Base-by-base conservation (phyloP, 2,329 filamentous ascomycete genomes). In the Calonectria hongkongensis region DNA sequence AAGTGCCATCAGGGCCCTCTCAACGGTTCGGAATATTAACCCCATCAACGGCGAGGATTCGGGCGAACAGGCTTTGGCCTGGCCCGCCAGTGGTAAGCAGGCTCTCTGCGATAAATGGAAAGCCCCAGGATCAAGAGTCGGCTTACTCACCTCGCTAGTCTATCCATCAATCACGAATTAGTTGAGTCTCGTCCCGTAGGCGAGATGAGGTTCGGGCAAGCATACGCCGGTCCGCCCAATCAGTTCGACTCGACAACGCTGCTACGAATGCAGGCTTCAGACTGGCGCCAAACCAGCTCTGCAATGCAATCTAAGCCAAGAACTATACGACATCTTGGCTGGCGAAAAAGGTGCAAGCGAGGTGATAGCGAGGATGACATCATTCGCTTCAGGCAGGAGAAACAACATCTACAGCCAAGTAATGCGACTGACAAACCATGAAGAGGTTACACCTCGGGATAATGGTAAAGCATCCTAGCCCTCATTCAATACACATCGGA, bases 1-100 rank as follows among this genome's bases (percentile, higher is more conserved):
- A 76, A 71, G 73, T 39, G 68, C 62, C 67, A 58, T 41, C 70
- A 47, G 66, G 74, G 48, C 33, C 30, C 54, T 58, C 47, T 50
- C 43, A 45, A 60, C 28, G 25, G 15, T 65, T 30, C 33, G 54
- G 18, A 21, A 56, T 41, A 9, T 28, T 27, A 13, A 43, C 12
- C 36, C 13, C 9, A 21, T 27, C 9, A 18, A 25, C 54, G 25
- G 33, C 9, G 21, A 15, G 36, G n/a, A 41, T 36, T 18, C n/a
- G 13, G 36, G 54, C 54, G 9, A 33, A 6, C 36, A 27, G 33
- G n/a, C 54, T 41, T 28, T 60, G 21, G n/a, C 33, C 54, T 28
- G 13, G 15, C 13, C 36, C 27, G 12, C 28, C 33, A n/a, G 39
- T 25, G 28, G 64, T 67, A 56, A 67, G 69, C 64, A 71, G 56